Evolutionary conservation across 345 rosid species (phyloP), one percentile per base, ranked within the genome.

Genomic region (Eucalyptus erythrocorys): DNA sequence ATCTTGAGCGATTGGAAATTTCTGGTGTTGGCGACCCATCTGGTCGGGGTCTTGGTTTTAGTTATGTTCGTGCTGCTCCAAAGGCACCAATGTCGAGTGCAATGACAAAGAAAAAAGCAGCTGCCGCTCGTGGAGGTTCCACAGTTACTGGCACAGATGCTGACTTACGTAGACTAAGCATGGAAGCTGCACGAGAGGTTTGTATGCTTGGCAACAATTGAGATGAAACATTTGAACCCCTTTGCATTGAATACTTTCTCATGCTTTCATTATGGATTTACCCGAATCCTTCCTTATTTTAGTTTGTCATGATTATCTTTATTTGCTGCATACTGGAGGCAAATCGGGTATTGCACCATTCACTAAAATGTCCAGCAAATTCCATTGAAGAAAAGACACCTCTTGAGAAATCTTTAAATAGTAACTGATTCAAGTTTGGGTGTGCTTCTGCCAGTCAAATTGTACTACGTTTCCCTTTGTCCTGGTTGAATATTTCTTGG

Each of bases 141-240:
- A 95, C 96, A 57, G 98, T 98, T 51, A 97, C 99, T 87, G 99
- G 99, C 85, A 97, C 99, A 86, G 99, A 98, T 96, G 99, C 99
- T 89, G 99, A 98, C 92, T 95, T 98, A 87, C 99, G 99, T 84
- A 94, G 99, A 92, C 91, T 98, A 92, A 98, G 99, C 93, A 97
- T 98, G 99, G 99, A 98, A 92, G 99, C 99, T 90, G 99, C 99
- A 90, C 94, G 99, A 87, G 99, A 97, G 97, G 99, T 98, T 88
- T 85, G 91, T 82, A 71, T 85, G 87, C 42, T 76, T 76, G 84
- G 84, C 4, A 26, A 76, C 84, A 76, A 76, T 76, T 76, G 84
- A 21, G 84, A 76, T 40, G 47, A 76, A 76, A 26, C 84, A 76
- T 37, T 76, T 40, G 47, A 66, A 76, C 47, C 27, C 45, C 84